A percentile compares a stretch with the other conserved stretches of the same genome.
These are phyloP conservation scores for Byssochlamys sp. DNA, from an alignment of 2,329 filamentous ascomycete species.

Conservation along the genomic window DNA sequence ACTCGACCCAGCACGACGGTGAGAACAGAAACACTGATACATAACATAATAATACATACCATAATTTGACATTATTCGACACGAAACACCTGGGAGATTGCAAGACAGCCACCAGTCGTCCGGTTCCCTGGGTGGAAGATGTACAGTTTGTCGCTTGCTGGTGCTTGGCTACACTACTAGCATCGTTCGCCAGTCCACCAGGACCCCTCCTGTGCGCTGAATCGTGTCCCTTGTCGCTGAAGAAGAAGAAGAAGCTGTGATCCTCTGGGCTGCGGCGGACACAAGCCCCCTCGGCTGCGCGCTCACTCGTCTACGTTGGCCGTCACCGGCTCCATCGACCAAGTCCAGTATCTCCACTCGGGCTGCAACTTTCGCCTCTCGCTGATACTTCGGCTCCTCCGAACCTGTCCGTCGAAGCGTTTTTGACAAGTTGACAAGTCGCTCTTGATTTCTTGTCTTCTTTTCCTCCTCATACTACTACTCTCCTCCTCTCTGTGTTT, in stretches of 20 bases:
- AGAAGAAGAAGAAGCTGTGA: not conserved
- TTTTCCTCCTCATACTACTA: not conserved
- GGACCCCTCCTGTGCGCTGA: not conserved
- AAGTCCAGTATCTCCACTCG: conserved; percentile 1
- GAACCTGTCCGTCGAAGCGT: not conserved
- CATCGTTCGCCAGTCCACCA: not conserved
- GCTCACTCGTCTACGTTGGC: not conserved
- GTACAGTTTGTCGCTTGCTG: not conserved
- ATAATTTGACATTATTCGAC: not conserved
- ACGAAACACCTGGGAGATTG: not conserved
- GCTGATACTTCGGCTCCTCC: not conserved
- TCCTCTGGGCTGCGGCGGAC: not conserved
- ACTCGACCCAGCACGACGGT: too few relatives aligned
- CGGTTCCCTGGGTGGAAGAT: not conserved
- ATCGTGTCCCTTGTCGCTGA: not conserved
- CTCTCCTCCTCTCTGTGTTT: not conserved
- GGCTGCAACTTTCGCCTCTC: conserved; percentile 1
- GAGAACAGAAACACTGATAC: too few relatives aligned
- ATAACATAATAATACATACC: not conserved
- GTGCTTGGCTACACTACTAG: not conserved
- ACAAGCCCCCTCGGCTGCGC: not conserved
- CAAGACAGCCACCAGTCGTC: not conserved
- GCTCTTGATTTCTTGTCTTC: conserved; percentile 6
- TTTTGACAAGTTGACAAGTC: conserved; percentile 6
- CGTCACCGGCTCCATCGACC: conserved; percentile 3